A percentile compares a stretch with the other conserved stretches of the same genome.
Evolutionary conservation across 805 yeast species (phyloP).

Genomic region (Spathaspora arborariae): DNA sequence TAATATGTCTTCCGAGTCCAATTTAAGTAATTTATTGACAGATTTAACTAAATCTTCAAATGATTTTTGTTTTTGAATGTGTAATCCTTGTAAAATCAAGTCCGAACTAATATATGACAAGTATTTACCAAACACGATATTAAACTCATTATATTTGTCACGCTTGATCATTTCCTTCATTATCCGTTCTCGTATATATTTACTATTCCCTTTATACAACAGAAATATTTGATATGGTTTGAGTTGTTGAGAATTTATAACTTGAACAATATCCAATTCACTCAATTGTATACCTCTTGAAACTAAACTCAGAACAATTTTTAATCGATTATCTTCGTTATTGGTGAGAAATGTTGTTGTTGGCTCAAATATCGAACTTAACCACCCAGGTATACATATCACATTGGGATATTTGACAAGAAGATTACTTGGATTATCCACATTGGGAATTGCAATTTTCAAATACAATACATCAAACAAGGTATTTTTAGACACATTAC

Average conservation of each 20-base stretch:
- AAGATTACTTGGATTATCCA: background rate
- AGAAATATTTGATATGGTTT: slow-evolving; percentile 1
- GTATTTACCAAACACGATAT: background rate
- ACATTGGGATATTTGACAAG: slow-evolving; percentile 2
- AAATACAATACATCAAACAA: background rate
- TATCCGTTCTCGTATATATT: background rate
- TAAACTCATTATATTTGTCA: background rate
- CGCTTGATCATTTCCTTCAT: background rate
- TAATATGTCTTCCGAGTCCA: background rate
- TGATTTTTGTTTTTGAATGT: background rate
- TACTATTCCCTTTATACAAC: background rate
- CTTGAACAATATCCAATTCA: slow-evolving; percentile 4
- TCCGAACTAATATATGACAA: background rate
- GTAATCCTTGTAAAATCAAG: background rate
- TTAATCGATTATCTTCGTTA: background rate
- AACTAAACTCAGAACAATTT: background rate
- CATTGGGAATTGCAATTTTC: background rate
- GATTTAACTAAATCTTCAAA: background rate
- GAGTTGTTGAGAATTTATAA: background rate
- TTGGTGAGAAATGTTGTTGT: background rate
- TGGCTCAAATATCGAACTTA: slow-evolving; percentile 5
- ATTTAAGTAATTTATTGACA: background rate
- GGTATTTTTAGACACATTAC: background rate
- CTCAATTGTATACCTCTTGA: background rate
- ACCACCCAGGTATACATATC: slow-evolving; percentile 5